Conservation (phyloP, 352 stramenopile genomes). For the Phytophthora agathidicida region DNA sequence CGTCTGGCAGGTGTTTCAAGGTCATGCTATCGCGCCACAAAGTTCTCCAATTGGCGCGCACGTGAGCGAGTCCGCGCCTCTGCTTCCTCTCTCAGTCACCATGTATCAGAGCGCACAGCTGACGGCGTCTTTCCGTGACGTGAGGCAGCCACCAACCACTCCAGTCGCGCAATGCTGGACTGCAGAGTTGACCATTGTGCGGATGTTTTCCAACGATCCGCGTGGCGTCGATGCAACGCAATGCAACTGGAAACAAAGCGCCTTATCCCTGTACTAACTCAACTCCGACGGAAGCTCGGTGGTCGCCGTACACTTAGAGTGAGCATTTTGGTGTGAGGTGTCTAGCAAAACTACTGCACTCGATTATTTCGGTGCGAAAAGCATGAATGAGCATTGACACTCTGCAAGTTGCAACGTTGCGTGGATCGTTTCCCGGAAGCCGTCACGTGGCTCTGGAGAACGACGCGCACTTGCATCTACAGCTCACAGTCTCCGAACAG, state of each 20-base stretch:
- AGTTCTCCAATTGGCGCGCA: constrained; percentile 27
- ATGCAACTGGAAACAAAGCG: constrained; percentile 8
- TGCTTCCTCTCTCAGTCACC: constrained; percentile 7
- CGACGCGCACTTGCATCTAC: background rate
- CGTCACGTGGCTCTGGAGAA: constrained; percentile 28
- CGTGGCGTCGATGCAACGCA: constrained; percentile 6
- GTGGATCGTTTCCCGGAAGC: constrained; percentile 6
- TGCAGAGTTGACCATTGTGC: background rate
- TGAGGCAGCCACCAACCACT: constrained; percentile 15
- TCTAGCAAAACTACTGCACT: background rate
- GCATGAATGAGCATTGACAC: background rate
- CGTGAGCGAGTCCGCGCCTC: constrained; percentile 13
- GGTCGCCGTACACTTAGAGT: too few relatives aligned
- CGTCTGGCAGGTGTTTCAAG: constrained; percentile 5
- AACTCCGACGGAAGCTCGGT: background rate
- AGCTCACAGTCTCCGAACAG: constrained; percentile 21
- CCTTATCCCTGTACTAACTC: constrained; percentile 13
- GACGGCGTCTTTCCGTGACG: constrained; percentile 4
- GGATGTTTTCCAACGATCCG: constrained; percentile 20
- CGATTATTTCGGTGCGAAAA: constrained; percentile 1
- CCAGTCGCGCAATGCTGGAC: constrained; percentile 12
- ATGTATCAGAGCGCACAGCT: constrained; percentile 10
- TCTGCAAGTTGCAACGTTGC: too few relatives aligned
- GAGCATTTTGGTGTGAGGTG: too few relatives aligned
- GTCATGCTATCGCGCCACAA: constrained; percentile 9